These are phyloP conservation scores for Smallanthus sonchifolius DNA, from an alignment of 129 eudicot species.

Conservation along the genomic window DNA sequence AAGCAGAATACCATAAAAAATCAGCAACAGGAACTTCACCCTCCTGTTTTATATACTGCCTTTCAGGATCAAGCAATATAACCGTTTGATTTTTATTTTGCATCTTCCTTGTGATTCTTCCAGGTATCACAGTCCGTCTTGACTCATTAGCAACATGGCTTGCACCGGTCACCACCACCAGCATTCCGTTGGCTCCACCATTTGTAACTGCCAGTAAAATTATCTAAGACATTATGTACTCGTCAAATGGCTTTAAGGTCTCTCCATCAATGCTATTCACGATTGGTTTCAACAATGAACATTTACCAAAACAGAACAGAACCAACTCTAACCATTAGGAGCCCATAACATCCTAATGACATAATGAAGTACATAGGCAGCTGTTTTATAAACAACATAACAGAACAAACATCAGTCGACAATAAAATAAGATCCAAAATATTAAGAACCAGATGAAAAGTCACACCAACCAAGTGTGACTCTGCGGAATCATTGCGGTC, in stretches of 20 bases:
- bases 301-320: neutral
- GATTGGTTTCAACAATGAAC: slow-evolving; percentile 4
- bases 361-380: too few relatives aligned
- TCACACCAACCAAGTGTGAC: too few relatives aligned
- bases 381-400: too few relatives aligned
- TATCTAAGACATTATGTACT: slow-evolving; percentile 79
- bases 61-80: slow-evolving; percentile 84
- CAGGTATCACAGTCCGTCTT: slow-evolving; percentile 92
- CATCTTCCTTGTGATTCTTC: slow-evolving; percentile 83
- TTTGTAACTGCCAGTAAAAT: slow-evolving; percentile 63
- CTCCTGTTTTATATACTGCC: slow-evolving; percentile 81
- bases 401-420: too few relatives aligned
- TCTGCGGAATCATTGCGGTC: too few relatives aligned
- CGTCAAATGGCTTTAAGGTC: slow-evolving; percentile 67
- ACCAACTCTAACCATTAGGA: too few relatives aligned
- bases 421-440: too few relatives aligned
- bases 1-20: slow-evolving; percentile 98
- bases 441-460: too few relatives aligned
- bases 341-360: too few relatives aligned
- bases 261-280: slow-evolving; percentile 72
- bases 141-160: slow-evolving; percentile 84
- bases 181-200: slow-evolving; percentile 70
- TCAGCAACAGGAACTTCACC: slow-evolving; percentile 99
- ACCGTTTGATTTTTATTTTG: slow-evolving; percentile 92
- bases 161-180: slow-evolving; percentile 93